Conservation (phyloP, 352 stramenopile species). For the Globisporangium canariense region DNA sequence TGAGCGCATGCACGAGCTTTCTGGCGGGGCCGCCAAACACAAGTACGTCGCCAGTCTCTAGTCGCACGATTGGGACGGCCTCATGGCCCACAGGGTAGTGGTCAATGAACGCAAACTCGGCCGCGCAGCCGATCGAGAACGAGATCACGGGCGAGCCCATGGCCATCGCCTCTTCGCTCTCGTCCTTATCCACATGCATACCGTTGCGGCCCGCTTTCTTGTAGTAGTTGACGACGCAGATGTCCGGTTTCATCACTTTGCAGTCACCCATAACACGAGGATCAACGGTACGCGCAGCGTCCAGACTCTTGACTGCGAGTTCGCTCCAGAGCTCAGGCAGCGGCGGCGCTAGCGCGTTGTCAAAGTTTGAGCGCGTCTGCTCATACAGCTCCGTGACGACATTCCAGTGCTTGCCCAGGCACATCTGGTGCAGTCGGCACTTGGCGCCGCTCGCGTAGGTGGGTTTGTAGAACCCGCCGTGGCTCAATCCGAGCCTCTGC, state of each 20-base stretch:
- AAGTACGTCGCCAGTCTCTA: slow-evolving; percentile 66
- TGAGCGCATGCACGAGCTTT: slow-evolving; percentile 61
- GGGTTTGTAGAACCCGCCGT: slow-evolving; percentile 61
- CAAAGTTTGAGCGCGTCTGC: slow-evolving; percentile 47
- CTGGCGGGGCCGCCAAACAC: slow-evolving; percentile 65
- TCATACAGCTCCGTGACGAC: slow-evolving; percentile 71
- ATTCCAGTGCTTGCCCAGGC: slow-evolving; percentile 67
- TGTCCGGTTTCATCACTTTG: slow-evolving; percentile 41
- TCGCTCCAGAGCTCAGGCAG: slow-evolving; percentile 33
- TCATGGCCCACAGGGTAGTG: slow-evolving; percentile 47
- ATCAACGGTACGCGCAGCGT: slow-evolving; percentile 34
- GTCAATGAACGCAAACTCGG: slow-evolving; percentile 67
- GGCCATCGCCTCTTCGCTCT: slow-evolving; percentile 49
- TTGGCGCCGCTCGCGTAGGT: slow-evolving; percentile 70
- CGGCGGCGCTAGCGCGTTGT: slow-evolving; percentile 31
- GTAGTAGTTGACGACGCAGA: slow-evolving; percentile 78
- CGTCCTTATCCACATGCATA: slow-evolving; percentile 76
- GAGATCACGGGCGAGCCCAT: slow-evolving; percentile 69
- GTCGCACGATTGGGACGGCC: slow-evolving; percentile 52
- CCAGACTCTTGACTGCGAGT: slow-evolving; percentile 35
- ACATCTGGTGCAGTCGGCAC: slow-evolving; percentile 75
- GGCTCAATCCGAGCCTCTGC: slow-evolving; percentile 33
- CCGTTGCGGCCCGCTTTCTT: slow-evolving; percentile 70
- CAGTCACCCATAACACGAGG: slow-evolving; percentile 46
- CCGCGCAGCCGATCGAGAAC: slow-evolving; percentile 62